Evolutionary conservation across 768 basidiomycete genomes (phyloP), one percentile per base, ranked within the genome.

Genomic region (Amanita phalloides): DNA sequence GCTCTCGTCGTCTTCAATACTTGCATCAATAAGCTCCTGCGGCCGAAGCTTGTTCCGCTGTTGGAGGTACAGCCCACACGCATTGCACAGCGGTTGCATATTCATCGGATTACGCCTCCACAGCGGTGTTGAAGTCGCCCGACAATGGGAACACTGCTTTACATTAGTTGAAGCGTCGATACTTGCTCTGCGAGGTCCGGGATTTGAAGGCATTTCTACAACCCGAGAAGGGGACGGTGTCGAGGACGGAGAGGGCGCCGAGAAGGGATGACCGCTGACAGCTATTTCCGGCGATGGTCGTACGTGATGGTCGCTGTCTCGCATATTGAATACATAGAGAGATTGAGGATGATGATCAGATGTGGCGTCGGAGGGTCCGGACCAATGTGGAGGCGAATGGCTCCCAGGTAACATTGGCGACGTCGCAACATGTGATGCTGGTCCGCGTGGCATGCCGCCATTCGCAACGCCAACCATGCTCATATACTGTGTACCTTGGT

Each of bases 11-110:
- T 74, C 71, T 45, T 69, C 72, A 14, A 58, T 60, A 57, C 74
- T 73, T 17, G 74, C 74, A 50, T 73, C 74, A 51, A 75, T 75
- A 54, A 75, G 71, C 58, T 73, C 73, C 55, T 74, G 71, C 7
- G 74, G 74, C 2, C 74, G 70, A 32, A 70, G 67, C 51, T 70
- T 72, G 44, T 74, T 69, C 23, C 74, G 64, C 54, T 75, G 74
- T 47, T 73, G 71, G 13, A 74, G 64, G 56, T 75, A 75, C 2
- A 75, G 61, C 2, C 74, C 74, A 47, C 74, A 75, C 9, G 73
- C 74, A 52, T 75, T 75, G 53, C 74, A 75, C 7, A 75, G 58
- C 1, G 72, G 70, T 55, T 70, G 68, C 56, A 73, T 67, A 4
- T 71, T 72, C 1, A 64, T 61, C 1, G 73, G 74, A 50, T 75